Conservation (phyloP, 2,329 filamentous ascomycete species). For the Penicillium sumatraense region DNA sequence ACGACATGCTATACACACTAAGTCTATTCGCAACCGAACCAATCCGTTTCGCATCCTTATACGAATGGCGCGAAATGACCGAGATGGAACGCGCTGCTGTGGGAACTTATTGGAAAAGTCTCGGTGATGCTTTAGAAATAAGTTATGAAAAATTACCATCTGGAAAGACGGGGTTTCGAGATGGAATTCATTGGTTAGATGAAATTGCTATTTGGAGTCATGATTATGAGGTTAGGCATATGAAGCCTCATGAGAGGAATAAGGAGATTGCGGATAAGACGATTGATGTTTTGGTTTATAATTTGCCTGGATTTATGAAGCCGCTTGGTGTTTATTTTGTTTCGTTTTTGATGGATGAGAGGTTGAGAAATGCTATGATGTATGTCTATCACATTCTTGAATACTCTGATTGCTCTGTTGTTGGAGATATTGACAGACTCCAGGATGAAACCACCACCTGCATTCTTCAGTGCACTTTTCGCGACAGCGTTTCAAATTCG, state of each 20-base stretch:
- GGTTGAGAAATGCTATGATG: slow-evolving; percentile 68
- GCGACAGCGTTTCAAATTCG: slow-evolving; percentile 56
- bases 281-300: slow-evolving; percentile 63
- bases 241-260: slow-evolving; percentile 60
- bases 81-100: slow-evolving; percentile 70
- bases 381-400: slow-evolving; percentile 37
- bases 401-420: not conserved
- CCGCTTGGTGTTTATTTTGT: slow-evolving; percentile 56
- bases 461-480: slow-evolving; percentile 41
- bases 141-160: slow-evolving; percentile 50
- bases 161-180: slow-evolving; percentile 44
- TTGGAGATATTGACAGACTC: not conserved
- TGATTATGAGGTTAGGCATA: slow-evolving; percentile 62
- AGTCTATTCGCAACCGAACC: slow-evolving; percentile 69
- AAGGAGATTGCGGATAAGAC: slow-evolving; percentile 62
- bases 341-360: slow-evolving; percentile 65
- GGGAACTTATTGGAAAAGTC: slow-evolving; percentile 70
- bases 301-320: slow-evolving; percentile 53
- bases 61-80: slow-evolving; percentile 72
- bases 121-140: slow-evolving; percentile 74
- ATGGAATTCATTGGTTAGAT: slow-evolving; percentile 58
- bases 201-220: slow-evolving; percentile 56
- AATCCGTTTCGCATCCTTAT: slow-evolving; percentile 63
- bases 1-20: slow-evolving; percentile 68
- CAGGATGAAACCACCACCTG: slow-evolving; percentile 43